These are phyloP conservation scores for Salvia splendens DNA, from an alignment of 257 asterid species.

Conservation along the genomic window DNA sequence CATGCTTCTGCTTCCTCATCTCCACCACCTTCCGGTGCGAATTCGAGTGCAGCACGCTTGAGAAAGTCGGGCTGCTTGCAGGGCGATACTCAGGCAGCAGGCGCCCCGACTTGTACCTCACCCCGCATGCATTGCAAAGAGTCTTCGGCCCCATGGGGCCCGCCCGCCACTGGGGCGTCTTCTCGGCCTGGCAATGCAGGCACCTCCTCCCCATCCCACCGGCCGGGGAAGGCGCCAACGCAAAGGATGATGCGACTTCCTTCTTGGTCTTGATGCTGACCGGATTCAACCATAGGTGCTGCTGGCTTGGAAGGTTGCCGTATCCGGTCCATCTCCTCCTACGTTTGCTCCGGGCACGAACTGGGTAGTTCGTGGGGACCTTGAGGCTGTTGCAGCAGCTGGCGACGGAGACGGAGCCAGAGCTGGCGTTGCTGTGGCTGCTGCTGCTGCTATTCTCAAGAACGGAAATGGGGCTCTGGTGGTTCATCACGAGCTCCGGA, in stretches of 20 bases:
- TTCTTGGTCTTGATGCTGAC: conserved; percentile 41
- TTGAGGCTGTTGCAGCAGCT: conserved; percentile 59
- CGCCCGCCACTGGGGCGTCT: conserved; percentile 93
- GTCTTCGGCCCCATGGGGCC: conserved; percentile 92
- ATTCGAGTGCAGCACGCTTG: conserved; percentile 64
- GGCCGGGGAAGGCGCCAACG: conserved; percentile 35
- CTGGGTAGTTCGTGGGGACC: conserved; percentile 60
- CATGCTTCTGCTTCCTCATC: conserved; percentile 76
- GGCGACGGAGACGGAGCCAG: conserved; percentile 39
- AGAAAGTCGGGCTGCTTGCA: conserved; percentile 76
- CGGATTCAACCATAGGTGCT: conserved; percentile 35
- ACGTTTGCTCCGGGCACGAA: conserved; percentile 63
- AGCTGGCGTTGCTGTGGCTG: conserved; percentile 33
- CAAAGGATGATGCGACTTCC: conserved; percentile 5
- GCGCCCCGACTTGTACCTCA: conserved; percentile 83
- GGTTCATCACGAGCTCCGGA: conserved; percentile 46
- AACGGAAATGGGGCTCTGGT: conserved; percentile 74
- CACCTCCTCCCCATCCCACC: conserved; percentile 65
- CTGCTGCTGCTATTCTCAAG: conserved; percentile 65
- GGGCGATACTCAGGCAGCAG: conserved; percentile 92
- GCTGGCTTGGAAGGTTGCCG: conserved; percentile 35
- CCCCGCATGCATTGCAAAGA: too few relatives aligned
- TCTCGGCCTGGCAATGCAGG: conserved; percentile 74
- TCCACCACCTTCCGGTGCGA: conserved; percentile 84
- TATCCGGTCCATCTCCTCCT: conserved; percentile 39